Evolutionary conservation across 306 rosid genomes (phyloP).

Genomic region (Gynostemma pentaphyllum): DNA sequence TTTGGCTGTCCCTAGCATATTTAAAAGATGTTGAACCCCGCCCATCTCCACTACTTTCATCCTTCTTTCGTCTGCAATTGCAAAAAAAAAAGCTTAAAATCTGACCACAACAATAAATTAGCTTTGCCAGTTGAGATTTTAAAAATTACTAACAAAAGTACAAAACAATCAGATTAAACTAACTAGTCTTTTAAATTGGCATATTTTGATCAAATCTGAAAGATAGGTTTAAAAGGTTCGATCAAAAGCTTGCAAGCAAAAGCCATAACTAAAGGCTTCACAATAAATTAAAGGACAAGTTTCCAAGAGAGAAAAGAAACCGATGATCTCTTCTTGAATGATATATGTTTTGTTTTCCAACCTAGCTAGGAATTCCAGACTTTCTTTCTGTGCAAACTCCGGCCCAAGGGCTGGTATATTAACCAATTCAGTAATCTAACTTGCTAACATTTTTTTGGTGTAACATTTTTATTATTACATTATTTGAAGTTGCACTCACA

Average conservation of each 20-base stretch:
- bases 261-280: neutral
- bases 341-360: neutral
- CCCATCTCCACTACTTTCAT: conserved; percentile 75
- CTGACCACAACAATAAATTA: neutral
- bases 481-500: neutral
- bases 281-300: too few species aligned
- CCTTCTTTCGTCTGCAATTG: conserved; percentile 57
- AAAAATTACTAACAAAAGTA: neutral
- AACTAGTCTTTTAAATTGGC: neutral
- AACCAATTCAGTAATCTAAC: conserved; percentile 7
- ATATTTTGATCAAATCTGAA: neutral
- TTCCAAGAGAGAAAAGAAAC: neutral
- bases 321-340: neutral
- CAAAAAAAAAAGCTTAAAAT: neutral
- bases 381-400: neutral
- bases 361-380: neutral
- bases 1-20: conserved; percentile 64
- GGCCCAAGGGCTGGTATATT: neutral
- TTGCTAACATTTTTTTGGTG: too few species aligned
- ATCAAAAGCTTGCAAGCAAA: neutral
- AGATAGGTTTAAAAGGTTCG: neutral
- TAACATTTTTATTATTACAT: conserved; percentile 7
- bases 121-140: neutral
- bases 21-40: conserved; percentile 57
- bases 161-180: neutral